Base-by-base conservation (phyloP, 352 stramenopile genomes). In the Phytophthora multivora region DNA sequence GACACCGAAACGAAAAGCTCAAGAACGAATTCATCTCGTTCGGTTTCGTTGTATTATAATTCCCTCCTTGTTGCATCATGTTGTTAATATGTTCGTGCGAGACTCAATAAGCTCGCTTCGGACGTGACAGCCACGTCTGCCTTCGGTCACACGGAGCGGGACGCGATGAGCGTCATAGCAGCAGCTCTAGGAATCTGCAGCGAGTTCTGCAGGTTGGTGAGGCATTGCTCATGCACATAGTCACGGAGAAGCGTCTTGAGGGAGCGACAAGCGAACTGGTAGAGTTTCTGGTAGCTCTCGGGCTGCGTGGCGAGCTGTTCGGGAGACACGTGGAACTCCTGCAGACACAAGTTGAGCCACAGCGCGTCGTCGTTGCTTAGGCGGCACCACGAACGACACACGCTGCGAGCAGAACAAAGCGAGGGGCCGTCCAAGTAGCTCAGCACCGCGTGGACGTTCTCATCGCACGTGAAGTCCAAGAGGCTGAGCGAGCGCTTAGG, bases 181-280 rank as follows among this genome's bases (percentile, higher is more conserved):
- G 80, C 68, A 12, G 81, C 78, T 43, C 85, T 66, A 5, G 85
- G 83, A 57, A 92, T 90, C 31, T 59, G 71, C 56, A 93, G 75
- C 40, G 85, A 89, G 25, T 74, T 74, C 54, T 93, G 85, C 63
- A 92, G 70, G 18, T 84, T 89, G 48, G 62, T 49, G 9, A 93
- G 71, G 35, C 85, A 90, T 55, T 93, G 85, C 66, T 93, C 85
- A 50, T 93, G 73, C 56, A 93, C 77, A 28, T 89, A 83, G 28
- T 93, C 85, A 33, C 83, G 83, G n/a, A 93, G 83, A 15, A 93
- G 68, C 36, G 62, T 66, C 66, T 88, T 80, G 28, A 93, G 73
- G 53, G 85, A 92, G 59, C 82, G 73, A 36, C 77, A 82, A 35
- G 86, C 75, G 57, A 84, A 82, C 59, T 89, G 86, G 73, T 95